Evolutionary conservation across 768 basidiomycete species (phyloP).

Genomic region (Naganishia antarctica): DNA sequence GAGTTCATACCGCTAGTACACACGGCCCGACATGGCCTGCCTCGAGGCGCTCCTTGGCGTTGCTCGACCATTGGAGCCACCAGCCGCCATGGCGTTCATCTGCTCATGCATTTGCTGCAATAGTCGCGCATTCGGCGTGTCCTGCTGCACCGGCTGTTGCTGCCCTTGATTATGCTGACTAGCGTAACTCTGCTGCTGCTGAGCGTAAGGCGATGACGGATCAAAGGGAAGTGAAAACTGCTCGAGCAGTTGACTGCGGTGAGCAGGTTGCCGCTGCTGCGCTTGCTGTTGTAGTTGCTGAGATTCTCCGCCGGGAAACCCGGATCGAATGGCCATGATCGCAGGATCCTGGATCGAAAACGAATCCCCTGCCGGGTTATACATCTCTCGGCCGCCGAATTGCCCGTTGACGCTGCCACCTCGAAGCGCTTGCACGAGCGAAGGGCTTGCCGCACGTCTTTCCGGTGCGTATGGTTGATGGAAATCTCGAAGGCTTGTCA

Average conservation of each 20-base stretch:
- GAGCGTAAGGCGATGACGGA: constrained; percentile 26
- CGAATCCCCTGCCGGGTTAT: constrained; percentile 23
- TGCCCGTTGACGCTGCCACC: constrained; percentile 5
- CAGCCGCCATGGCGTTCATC: constrained; percentile 18
- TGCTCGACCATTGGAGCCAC: constrained; percentile 4
- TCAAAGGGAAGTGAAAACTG: constrained; percentile 15
- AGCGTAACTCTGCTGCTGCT: constrained; percentile 21
- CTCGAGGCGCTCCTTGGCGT: constrained; percentile 9
- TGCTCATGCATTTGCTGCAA: constrained; percentile 24
- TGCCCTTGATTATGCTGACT: constrained; percentile 12
- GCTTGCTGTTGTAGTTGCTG: constrained; percentile 13
- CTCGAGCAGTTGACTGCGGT: constrained; percentile 8
- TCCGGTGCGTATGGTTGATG: constrained; percentile 29
- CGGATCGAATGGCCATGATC: constrained; percentile 23
- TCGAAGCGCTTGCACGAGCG: constrained; percentile 20
- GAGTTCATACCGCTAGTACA: constrained; percentile 7
- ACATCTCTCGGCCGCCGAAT: constrained; percentile 18
- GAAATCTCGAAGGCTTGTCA: constrained; percentile 21
- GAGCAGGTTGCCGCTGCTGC: constrained; percentile 18
- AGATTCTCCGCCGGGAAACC: constrained; percentile 5
- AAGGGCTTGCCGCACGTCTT: constrained; percentile 25
- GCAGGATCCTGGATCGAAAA: constrained; percentile 30
- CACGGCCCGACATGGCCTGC: constrained; percentile 18
- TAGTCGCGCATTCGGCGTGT: constrained; percentile 11
- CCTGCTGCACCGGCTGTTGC: constrained; percentile 21